phyloP scores from a whole-genome alignment of 179 eudicot genomes.

The Amaranthus tricolor region DNA sequence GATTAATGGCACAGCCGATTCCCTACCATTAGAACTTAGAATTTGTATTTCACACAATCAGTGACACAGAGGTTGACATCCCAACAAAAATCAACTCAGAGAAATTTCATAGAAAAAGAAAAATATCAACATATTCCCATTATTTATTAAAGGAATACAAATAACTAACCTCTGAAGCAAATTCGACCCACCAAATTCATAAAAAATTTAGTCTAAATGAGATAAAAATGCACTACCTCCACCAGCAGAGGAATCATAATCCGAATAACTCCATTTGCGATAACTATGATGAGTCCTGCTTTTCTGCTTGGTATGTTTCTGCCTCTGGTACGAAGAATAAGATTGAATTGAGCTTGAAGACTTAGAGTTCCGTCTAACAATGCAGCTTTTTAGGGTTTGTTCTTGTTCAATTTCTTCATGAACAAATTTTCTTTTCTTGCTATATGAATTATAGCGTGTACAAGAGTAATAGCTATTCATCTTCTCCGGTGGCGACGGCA shows the following conservation, averaged over 20 bases:
- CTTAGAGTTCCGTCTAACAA: background rate
- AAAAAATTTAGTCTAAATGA: background rate
- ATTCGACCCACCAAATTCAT: conserved; percentile 1
- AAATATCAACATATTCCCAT: background rate
- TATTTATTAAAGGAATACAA: background rate
- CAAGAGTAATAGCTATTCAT: conserved; percentile 12
- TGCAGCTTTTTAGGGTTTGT: conserved; percentile 23
- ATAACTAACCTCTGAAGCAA: background rate
- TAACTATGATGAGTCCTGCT: background rate
- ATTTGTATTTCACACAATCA: too few species aligned
- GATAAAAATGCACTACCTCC: conserved; percentile 29
- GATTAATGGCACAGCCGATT: too few species aligned
- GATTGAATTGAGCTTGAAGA: conserved; percentile 23
- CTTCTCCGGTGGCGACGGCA: background rate
- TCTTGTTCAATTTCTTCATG: conserved; percentile 19
- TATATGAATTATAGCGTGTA: background rate
- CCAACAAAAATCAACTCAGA: too few species aligned
- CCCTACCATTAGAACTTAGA: too few species aligned
- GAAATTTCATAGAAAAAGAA: background rate
- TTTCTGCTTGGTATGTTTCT: conserved; percentile 3
- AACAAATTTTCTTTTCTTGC: conserved; percentile 25
- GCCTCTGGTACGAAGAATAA: conserved; percentile 24
- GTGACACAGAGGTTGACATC: too few species aligned
- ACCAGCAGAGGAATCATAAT: conserved; percentile 34
- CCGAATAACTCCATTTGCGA: conserved; percentile 54